Evolutionary conservation across 148 eudicot species (phyloP), one percentile per base, ranked within the genome.

Genomic region (Selenicereus undatus): DNA sequence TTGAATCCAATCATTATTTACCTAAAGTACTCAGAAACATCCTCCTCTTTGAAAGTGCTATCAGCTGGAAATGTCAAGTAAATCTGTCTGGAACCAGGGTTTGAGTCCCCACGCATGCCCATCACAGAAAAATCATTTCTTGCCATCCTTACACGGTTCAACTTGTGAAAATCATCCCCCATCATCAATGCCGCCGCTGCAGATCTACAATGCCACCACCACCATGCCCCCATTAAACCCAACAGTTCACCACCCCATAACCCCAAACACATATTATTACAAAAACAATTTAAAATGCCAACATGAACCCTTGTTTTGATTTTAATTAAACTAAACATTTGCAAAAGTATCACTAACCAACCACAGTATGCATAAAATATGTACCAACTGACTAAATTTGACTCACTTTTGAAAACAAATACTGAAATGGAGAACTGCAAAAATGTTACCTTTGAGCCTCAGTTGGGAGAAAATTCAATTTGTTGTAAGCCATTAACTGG

Each of bases 21-120:
- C 97, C 91, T 93, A 76, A 95, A 95, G 83, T 95, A 95, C 78
- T 78, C 86, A 1, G 98, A 91, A 45, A 95, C 99, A 86, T 95
- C 99, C 50, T 93, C 97, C 83, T 93, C 97, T 85, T 87, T 95
- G 82, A 95, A 95, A 30, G 97, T 89, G 83, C 97, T 93, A 82
- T 95, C 97, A 77, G 98, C 94, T 20, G 97, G 97, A 82, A 95
- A 95, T 27, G 98, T 95, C 83, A 95, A 88, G 89, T 93, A 95
- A 80, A 95, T 95, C 82, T 95, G 97, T 24, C 92, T 87, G 1
- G 91, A 86, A 84, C 84, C 83, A 54, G 93, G 90, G 81, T 80
- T 88, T 1, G 85, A 80, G 77, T 74, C 85, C 64, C 81, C 84
- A 76, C 84, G 84, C 5, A 86, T 76, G 6, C 90, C 93, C 73